Evolutionary conservation across 148 eudicot genomes (phyloP).

Genomic region (Rhododendron ferrugineum): DNA sequence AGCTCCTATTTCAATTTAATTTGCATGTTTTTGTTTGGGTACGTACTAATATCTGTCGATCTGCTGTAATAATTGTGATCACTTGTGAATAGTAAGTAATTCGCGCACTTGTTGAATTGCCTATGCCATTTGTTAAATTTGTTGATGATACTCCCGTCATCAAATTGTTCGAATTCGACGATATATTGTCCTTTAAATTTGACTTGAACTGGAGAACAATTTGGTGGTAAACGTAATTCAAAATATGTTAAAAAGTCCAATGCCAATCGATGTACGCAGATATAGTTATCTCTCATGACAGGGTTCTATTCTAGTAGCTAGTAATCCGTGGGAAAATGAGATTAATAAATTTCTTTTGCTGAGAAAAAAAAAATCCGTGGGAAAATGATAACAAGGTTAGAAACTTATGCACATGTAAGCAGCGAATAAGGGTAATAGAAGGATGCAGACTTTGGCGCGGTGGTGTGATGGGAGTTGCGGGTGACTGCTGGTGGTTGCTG

Average conservation of each 20-base stretch:
- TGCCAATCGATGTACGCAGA: background rate
- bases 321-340: background rate
- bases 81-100: background rate
- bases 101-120: background rate
- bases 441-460: too few species aligned
- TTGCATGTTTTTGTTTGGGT: background rate
- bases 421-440: background rate
- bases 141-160: background rate
- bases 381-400: background rate
- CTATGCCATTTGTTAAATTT: background rate
- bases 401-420: background rate
- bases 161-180: too few species aligned
- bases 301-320: background rate
- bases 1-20: background rate
- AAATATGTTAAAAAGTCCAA: background rate
- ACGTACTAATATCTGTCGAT: background rate
- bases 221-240: background rate
- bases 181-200: too few species aligned
- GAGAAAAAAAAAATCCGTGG: background rate
- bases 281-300: background rate
- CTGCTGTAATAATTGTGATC: background rate
- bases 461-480: too few species aligned
- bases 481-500: too few species aligned
- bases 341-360: too few species aligned
- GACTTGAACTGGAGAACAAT: too few species aligned